Base-by-base conservation (phyloP, 768 basidiomycete species). In the Cystobasidium ongulense region DNA sequence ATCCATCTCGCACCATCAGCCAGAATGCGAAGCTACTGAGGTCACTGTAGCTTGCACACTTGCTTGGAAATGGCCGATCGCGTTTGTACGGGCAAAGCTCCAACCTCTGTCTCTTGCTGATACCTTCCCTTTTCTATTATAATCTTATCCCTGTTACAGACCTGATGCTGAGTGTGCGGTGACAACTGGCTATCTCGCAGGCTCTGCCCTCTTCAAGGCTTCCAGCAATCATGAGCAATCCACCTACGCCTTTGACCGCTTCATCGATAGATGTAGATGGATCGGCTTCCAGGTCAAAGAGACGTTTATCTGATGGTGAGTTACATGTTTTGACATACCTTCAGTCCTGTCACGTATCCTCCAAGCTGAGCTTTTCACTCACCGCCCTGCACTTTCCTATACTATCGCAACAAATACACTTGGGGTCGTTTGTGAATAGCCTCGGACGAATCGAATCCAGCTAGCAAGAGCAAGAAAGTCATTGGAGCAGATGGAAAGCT, bases 231-330 rank as follows among this genome's bases (percentile, higher is more conserved):
- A 67, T 67, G 65, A 67, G 43, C 43, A 52, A 39, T 27, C 43
- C 65, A 2, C 46, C 65, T 25, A 39, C 65, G 27, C 29, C 65
- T 31, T 8, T 36, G 63, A 43, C 33, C 61, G 13, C 17, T 11
- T 66, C 64, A 13, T 21, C 46, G n/a, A 39, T 67, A 29, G 46
- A 67, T 2, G 23, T 67, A 50, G 39, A 39, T 46, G 65, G 65
- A 35, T 46, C 39, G 17, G 29, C 39, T 39, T 31, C 43, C 8
- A 50, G n/a, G 29, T 29, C 65, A 10, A 71, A 71, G 68, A 52
- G 68, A 38, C 13, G 68, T 4, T 52, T 71, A 23, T 71, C 68
- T 11, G 68, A 71, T 38, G 68, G 68, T 71, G n/a, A 54, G 54
- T 31, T n/a, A 33, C 27, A 67, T n/a, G n/a, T n/a, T n/a, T n/a